phyloP scores from a whole-genome alignment of 805 yeast species.

The Teunomyces aglyptinius region DNA sequence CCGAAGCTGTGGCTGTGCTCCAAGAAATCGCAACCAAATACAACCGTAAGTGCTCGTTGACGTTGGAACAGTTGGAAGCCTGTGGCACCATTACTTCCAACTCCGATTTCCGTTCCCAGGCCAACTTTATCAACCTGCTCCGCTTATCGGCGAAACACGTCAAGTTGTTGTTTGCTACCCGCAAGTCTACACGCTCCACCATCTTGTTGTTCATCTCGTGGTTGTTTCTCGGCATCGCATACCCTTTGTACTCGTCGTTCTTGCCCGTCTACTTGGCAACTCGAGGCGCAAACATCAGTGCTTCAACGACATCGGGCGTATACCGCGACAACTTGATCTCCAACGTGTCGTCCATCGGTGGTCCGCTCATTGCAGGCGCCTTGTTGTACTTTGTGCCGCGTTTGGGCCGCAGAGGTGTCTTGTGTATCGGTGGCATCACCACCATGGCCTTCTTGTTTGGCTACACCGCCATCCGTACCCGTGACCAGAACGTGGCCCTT shows the following conservation, averaged over 20 bases:
- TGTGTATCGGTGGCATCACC: constrained; percentile 17
- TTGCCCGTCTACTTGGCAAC: constrained; percentile 37
- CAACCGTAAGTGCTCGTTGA: constrained; percentile 18
- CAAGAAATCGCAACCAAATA: constrained; percentile 40
- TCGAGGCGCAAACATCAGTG: constrained; percentile 49
- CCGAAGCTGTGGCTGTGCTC: constrained; percentile 43
- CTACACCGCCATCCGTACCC: constrained; percentile 17
- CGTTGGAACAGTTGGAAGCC: constrained; percentile 20
- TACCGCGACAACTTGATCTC: constrained; percentile 51
- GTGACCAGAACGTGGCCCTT: constrained; percentile 18
- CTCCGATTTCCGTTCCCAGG: constrained; percentile 17
- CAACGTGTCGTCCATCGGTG: constrained; percentile 47
- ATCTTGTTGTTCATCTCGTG: constrained; percentile 13
- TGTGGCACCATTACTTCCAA: constrained; percentile 17
- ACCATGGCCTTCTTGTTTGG: constrained; percentile 22
- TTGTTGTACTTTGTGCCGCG: constrained; percentile 16
- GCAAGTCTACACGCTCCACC: constrained; percentile 8
- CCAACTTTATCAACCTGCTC: constrained; percentile 7
- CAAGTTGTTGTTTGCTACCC: constrained; percentile 12
- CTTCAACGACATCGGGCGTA: constrained; percentile 34
- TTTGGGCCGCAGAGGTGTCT: constrained; percentile 18
- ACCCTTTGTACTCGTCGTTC: constrained; percentile 54
- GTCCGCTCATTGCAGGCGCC: constrained; percentile 53
- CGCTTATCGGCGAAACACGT: constrained; percentile 8
- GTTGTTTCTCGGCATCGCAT: constrained; percentile 52